A percentile compares a stretch with the other conserved stretches of the same genome.
These are phyloP conservation scores for Bocquillonia castaneifolia DNA, from an alignment of 441 rosid species.

Conservation along the genomic window DNA sequence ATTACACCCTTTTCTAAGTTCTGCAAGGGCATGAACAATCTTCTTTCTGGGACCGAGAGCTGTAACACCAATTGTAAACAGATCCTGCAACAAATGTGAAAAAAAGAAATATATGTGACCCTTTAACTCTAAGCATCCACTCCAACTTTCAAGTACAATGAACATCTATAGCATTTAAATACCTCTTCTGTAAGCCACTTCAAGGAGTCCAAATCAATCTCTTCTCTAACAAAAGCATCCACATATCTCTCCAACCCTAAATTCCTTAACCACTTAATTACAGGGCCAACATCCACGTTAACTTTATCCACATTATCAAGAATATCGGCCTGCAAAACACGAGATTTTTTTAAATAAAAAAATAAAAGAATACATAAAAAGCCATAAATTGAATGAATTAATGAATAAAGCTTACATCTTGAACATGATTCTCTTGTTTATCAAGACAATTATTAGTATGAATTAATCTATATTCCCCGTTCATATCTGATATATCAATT, in stretches of 20 bases:
- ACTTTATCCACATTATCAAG: slow-evolving; percentile 30
- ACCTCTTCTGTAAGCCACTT: slow-evolving; percentile 87
- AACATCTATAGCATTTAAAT: slow-evolving; percentile 14
- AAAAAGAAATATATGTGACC: background rate
- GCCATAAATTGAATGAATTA: background rate
- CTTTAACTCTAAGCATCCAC: background rate
- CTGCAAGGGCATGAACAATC: slow-evolving; percentile 61
- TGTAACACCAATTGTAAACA: slow-evolving; percentile 63
- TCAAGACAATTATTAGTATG: slow-evolving; percentile 85
- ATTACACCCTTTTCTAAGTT: slow-evolving; percentile 39
- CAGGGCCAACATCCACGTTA: slow-evolving; percentile 57
- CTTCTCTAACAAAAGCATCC: slow-evolving; percentile 70
- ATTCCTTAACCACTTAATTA: slow-evolving; percentile 53
- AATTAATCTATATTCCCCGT: slow-evolving; percentile 54
- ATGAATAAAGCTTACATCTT: slow-evolving; percentile 40
- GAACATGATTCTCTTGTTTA: slow-evolving; percentile 31
- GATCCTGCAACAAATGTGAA: slow-evolving; percentile 46
- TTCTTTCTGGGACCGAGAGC: slow-evolving; percentile 94
- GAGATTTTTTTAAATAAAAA: background rate
- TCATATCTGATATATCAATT: slow-evolving; percentile 55
- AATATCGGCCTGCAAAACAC: slow-evolving; percentile 31
- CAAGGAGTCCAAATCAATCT: slow-evolving; percentile 83
- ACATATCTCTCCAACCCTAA: slow-evolving; percentile 66
- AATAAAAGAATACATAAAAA: background rate
- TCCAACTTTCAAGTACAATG: background rate